Percentiles rank a stretch among this genome's conserved stretches.
Evolutionary conservation across 2,329 filamentous ascomycete species (phyloP).

Genomic region (Aspergillus fijiensis): DNA sequence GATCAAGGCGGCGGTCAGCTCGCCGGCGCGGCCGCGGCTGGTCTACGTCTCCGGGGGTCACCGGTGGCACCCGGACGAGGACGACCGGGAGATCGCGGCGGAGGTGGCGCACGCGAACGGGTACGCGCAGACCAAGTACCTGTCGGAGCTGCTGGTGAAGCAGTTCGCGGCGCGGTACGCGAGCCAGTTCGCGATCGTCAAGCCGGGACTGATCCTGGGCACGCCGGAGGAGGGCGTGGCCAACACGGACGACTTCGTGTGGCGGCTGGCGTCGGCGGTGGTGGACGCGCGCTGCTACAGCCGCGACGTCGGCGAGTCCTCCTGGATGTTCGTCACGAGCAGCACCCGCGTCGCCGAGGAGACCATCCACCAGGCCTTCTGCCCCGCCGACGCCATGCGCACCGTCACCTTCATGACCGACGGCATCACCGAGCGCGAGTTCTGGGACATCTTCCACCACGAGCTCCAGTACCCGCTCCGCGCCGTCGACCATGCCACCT

Average conservation of each 20-base stretch:
- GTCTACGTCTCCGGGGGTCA: constrained; percentile 13
- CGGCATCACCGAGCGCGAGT: constrained; percentile 15
- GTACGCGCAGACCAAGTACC: constrained; percentile 15
- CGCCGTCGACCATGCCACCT: constrained; percentile 4
- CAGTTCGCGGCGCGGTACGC: constrained; percentile 2
- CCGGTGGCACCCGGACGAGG: neutral
- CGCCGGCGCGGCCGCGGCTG: neutral
- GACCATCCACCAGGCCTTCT: constrained; percentile 15
- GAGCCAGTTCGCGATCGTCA: constrained; percentile 15
- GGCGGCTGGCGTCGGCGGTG: constrained; percentile 15
- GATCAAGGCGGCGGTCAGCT: neutral
- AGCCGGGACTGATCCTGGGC: constrained; percentile 18
- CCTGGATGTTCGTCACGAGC: constrained; percentile 15
- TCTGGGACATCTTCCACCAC: constrained; percentile 16
- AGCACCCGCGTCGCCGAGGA: constrained; percentile 14
- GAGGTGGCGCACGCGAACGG: constrained; percentile 7
- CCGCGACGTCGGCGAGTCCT: constrained; percentile 1
- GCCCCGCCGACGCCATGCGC: constrained; percentile 5
- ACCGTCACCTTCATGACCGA: constrained; percentile 9
- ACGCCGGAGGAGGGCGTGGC: constrained; percentile 15
- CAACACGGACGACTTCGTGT: constrained; percentile 19
- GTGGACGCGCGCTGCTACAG: constrained; percentile 12
- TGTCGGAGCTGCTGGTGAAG: constrained; percentile 13
- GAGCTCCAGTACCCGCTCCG: constrained; percentile 13
- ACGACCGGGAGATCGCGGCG: constrained; percentile 2